Evolutionary conservation across 768 basidiomycete species (phyloP), one percentile per base, ranked within the genome.

Genomic region (Infundibulicybe gibba): DNA sequence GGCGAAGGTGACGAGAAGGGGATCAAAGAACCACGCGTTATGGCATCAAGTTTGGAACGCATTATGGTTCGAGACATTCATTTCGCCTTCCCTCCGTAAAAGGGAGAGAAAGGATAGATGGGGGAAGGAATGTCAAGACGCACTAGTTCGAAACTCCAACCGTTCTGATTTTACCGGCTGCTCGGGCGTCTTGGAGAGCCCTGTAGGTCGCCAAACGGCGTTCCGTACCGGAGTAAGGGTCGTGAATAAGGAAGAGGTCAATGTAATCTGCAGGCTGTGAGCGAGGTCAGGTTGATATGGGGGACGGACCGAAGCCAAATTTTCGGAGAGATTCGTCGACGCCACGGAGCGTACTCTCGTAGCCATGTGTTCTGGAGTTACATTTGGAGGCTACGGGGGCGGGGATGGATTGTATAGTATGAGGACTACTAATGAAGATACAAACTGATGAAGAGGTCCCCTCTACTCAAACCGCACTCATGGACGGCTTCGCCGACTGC

Each of bases 101-200:
- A 35, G 16, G 17, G 34, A 21, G 41, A 35, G 41, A 30, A 25
- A 35, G 17, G 40, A 40, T 14, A 25, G 30, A 16, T 15, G 25
- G 12, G 20, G 33, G 14, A 16, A 41, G 49, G 40, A 44, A 19
- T 31, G 32, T n/a, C 15, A 42, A 38, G 20, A 59, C 85, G 40
- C 54, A 89, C 87, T 82, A 93, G 65, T 93, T 93, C 1, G 87
- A 90, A 6, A 92, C 90, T 2, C 90, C 90, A n/a, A 89, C 77
- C 4, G 74, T 72, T 50, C 77, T 74, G 43, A 90, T 75, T 55
- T 87, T 87, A 3, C 90, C 88, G 3, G 65, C 75, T 21, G 67
- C 58, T 51, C 77, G 76, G n/a, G 77, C 76, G 32, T 84, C 80
- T 5, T 81, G 61, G 10, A 93, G 69, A 6, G 85, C 87, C 41